Evolutionary conservation across 371 early-diverging fungal genomes (phyloP).

Genomic region (Furculomyces boomerangus): DNA sequence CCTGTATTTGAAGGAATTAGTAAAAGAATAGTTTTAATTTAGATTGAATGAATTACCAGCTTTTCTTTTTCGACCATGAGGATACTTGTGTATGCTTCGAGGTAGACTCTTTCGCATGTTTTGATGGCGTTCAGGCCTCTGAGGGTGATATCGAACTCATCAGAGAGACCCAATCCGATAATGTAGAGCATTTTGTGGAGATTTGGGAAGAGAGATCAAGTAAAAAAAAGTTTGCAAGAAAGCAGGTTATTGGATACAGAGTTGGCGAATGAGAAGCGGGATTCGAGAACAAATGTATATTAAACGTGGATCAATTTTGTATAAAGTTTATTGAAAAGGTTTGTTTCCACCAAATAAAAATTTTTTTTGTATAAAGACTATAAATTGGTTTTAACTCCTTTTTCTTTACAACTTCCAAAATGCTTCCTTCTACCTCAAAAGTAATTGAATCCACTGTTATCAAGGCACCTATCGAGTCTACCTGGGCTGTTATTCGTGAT

Average conservation of each 20-base stretch:
- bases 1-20: slow-evolving; percentile 25
- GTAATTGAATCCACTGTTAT: slow-evolving; percentile 32
- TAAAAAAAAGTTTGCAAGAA: too few relatives aligned
- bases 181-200: slow-evolving; percentile 71
- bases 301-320: too few relatives aligned
- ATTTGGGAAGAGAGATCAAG: too few relatives aligned
- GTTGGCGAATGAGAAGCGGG: too few relatives aligned
- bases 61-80: slow-evolving; percentile 38
- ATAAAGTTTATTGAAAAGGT: too few relatives aligned
- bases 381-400: not conserved
- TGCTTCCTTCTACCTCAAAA: slow-evolving; percentile 16
- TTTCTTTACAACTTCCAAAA: not conserved
- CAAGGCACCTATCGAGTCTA: slow-evolving; percentile 23
- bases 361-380: not conserved
- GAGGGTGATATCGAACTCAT: slow-evolving; percentile 90
- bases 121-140: slow-evolving; percentile 86
- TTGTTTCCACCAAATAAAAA: not conserved
- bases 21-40: not conserved
- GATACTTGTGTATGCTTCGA: slow-evolving; percentile 98
- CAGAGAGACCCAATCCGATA: slow-evolving; percentile 93
- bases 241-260: too few relatives aligned
- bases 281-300: too few relatives aligned
- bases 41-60: slow-evolving; percentile 21
- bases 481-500: slow-evolving; percentile 28
- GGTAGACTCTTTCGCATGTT: slow-evolving; percentile 75